A percentile compares a stretch with the other conserved stretches of the same genome.
phyloP scores from a whole-genome alignment of 2,329 filamentous ascomycete genomes.

The Zopfia rhizophila region DNA sequence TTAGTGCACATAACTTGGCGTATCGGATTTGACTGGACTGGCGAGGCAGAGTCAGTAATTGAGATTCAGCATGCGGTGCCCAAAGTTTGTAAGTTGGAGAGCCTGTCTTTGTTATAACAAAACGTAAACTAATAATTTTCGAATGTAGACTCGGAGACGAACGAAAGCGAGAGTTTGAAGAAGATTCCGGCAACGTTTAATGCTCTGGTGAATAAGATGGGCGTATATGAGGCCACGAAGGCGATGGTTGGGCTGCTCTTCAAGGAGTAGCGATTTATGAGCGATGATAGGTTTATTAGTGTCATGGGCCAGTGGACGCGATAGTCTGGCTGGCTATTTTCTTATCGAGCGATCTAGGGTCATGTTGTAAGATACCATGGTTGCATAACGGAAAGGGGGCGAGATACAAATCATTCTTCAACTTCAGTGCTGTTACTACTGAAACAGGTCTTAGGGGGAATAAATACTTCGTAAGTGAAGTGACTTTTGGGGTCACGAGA shows the following conservation, averaged over 20 bases:
- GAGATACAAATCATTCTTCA: too few species aligned
- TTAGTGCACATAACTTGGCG: slow-evolving; percentile 69
- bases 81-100: slow-evolving; percentile 67
- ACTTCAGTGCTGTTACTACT: too few species aligned
- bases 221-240: slow-evolving; percentile 67
- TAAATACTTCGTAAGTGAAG: too few species aligned
- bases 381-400: too few species aligned
- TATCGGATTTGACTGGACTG: slow-evolving; percentile 77
- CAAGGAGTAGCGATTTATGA: slow-evolving; percentile 19
- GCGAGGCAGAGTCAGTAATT: slow-evolving; percentile 72
- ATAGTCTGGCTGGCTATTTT: too few species aligned
- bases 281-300: too few species aligned
- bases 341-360: too few species aligned
- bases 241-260: slow-evolving; percentile 70
- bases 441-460: too few species aligned
- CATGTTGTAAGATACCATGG: too few species aligned
- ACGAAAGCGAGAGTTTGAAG: slow-evolving; percentile 65
- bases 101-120: neutral
- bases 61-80: slow-evolving; percentile 67
- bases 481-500: too few species aligned
- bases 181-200: slow-evolving; percentile 71
- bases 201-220: slow-evolving; percentile 65
- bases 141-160: slow-evolving; percentile 63
- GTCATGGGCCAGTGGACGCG: too few species aligned
- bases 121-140: slow-evolving; percentile 1